These are phyloP conservation scores for Pythium aquatile DNA, from an alignment of 352 stramenopile species.

Conservation along the genomic window DNA sequence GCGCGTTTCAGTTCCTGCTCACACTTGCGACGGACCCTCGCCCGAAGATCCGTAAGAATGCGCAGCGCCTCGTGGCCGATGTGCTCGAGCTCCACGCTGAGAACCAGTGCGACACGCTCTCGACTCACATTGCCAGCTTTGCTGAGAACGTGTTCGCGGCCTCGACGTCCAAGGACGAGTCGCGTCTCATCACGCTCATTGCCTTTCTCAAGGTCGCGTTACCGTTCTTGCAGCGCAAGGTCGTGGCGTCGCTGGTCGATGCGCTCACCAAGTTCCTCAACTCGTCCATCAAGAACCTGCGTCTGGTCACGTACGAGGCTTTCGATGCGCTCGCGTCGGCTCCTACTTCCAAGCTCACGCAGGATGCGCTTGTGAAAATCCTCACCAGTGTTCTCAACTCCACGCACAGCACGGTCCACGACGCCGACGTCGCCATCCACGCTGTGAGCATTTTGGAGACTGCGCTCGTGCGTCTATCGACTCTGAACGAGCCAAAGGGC, in stretches of 20 bases:
- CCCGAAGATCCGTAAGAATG: constrained; percentile 83
- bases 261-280: constrained; percentile 72
- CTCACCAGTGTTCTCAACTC: constrained; percentile 60
- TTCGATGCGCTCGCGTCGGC: constrained; percentile 60
- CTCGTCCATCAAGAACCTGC: constrained; percentile 72
- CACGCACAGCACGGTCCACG: constrained; percentile 57
- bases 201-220: constrained; percentile 78
- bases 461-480: constrained; percentile 63
- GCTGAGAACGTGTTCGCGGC: constrained; percentile 76
- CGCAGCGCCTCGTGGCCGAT: constrained; percentile 71
- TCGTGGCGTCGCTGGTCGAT: constrained; percentile 74
- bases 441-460: constrained; percentile 65
- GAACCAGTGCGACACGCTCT: constrained; percentile 72
- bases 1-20: constrained; percentile 78
- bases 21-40: constrained; percentile 73
- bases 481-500: constrained; percentile 49
- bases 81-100: constrained; percentile 70
- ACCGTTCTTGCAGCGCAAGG: constrained; percentile 77
- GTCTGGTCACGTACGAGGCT: constrained; percentile 75
- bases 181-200: constrained; percentile 72
- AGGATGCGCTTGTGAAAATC: constrained; percentile 66
- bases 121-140: constrained; percentile 87
- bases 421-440: constrained; percentile 59
- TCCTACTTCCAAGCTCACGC: constrained; percentile 53
- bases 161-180: constrained; percentile 66